Percentiles rank a stretch among this genome's conserved stretches.
Conservation (phyloP, 805 yeast genomes). For the Sugiyamaella qingdaonensis region DNA sequence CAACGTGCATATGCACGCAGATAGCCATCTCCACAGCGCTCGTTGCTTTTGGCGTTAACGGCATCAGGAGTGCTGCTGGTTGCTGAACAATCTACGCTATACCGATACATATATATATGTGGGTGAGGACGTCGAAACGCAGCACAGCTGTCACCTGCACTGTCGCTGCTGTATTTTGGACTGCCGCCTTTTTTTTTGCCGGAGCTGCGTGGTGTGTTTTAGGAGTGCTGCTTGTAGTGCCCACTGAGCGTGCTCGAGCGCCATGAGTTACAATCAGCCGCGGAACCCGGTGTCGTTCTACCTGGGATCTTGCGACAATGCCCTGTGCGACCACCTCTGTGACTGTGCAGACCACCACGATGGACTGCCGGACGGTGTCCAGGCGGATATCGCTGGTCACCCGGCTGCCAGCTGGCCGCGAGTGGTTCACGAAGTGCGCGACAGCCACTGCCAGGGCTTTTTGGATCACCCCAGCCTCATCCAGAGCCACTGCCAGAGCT, state of each 20-base stretch:
- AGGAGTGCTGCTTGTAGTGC: neutral
- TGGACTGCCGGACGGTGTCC: too few species aligned
- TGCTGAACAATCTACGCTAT: neutral
- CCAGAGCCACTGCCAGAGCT: too few species aligned
- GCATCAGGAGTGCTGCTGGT: neutral
- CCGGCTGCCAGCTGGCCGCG: too few species aligned
- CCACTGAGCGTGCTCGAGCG: neutral
- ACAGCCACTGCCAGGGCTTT: too few species aligned
- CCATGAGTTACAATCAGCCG: neutral
- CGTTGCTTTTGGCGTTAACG: neutral
- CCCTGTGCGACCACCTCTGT: neutral
- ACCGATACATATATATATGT: neutral
- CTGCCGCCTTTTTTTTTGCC: neutral
- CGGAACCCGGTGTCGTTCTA: neutral
- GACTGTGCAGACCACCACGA: neutral
- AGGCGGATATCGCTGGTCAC: too few species aligned
- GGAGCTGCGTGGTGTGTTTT: neutral
- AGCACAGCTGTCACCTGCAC: neutral
- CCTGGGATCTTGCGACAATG: neutral
- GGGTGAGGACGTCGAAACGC: neutral
- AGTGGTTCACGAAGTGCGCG: too few species aligned
- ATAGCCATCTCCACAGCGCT: constrained; percentile 4
- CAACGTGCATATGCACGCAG: neutral
- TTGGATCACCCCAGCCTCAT: too few species aligned
- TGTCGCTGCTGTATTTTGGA: neutral